Evolutionary conservation across 2,329 filamentous ascomycete species (phyloP).

Genomic region (Epichloe bromicola): DNA sequence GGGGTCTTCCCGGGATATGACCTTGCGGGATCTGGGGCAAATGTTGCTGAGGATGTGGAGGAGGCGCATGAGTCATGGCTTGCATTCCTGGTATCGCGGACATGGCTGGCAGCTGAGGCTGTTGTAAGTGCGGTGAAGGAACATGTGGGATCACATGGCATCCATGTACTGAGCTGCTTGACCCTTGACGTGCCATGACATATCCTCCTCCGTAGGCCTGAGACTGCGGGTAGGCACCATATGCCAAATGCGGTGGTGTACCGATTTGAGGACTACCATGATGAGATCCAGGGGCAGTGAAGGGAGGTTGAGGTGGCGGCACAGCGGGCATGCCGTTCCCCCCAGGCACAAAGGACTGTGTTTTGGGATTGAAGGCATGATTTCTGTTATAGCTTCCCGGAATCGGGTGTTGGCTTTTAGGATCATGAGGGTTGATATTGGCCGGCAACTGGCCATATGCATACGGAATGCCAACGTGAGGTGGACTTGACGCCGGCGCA

Average conservation of each 20-base stretch:
- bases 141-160: conserved; percentile 33
- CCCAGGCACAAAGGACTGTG: conserved; percentile 73
- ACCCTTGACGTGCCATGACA: conserved; percentile 43
- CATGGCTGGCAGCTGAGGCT: conserved; percentile 5
- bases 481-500: conserved; percentile 17
- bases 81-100: conserved; percentile 9
- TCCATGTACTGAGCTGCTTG: conserved; percentile 38
- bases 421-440: conserved; percentile 55
- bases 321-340: conserved; percentile 36
- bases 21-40: conserved; percentile 28
- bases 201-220: conserved; percentile 38
- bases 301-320: conserved; percentile 34
- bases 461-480: conserved; percentile 41
- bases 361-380: conserved; percentile 87
- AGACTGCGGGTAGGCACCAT: conserved; percentile 33
- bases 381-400: conserved; percentile 68
- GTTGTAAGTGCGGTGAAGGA: conserved; percentile 18
- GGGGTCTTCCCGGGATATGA: conserved; percentile 35
- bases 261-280: conserved; percentile 41
- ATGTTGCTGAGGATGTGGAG: conserved; percentile 19
- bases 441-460: conserved; percentile 67
- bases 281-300: conserved; percentile 34
- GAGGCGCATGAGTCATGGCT: conserved; percentile 25
- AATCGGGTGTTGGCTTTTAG: conserved; percentile 67
- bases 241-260: conserved; percentile 37